Evolutionary conservation across 139 green algal genomes (phyloP), one percentile per base, ranked within the genome.

Genomic region (Bryopsis sp.): DNA sequence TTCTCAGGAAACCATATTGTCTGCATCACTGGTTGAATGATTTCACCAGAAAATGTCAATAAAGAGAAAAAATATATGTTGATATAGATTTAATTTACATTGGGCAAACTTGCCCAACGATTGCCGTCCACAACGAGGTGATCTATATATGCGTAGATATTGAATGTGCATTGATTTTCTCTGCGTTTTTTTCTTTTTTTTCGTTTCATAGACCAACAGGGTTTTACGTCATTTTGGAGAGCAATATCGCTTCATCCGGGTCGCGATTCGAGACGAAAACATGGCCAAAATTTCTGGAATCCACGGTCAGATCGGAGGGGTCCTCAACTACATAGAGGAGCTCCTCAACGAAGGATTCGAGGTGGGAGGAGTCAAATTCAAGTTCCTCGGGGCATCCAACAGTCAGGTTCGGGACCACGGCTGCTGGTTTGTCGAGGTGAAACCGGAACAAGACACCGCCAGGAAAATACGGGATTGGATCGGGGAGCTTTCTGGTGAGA

Each of bases 221-320:
- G 19, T 61, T 6, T 32, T 61, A 26, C 31, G 50, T 8, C 6
- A 61, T 28, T 61, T 22, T 22, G 8, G 8, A 35, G 24, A 61
- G 8, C 31, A 61, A 28, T 11, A 22, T 6, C 8, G 19, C 4
- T 67, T 67, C 33, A 26, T 67, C 31, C 29, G 31, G n/a, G 35
- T 67, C 31, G 43, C 7, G 5, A 46, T 67, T 47, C 59, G 59
- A 48, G 59, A 67, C 19, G 59, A 67, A 26, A 67, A 67, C 19
- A 7, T 67, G 6, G 28, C 7, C 24, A 67, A 67, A 26, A 7
- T 67, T 7, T 39, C 24, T 48, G 5, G 8, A 19, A 67, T 26
- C 59, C 39, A 43, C 7, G 59, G 59, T 19, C 24, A 46, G 29
- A 39, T 47, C 31, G 6, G n/a, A 11, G 31, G n/a, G 4, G 5